Percentiles rank a stretch among this genome's conserved stretches.
phyloP scores from a whole-genome alignment of 2,329 filamentous ascomycete genomes.

The Alternaria incomplexa region DNA sequence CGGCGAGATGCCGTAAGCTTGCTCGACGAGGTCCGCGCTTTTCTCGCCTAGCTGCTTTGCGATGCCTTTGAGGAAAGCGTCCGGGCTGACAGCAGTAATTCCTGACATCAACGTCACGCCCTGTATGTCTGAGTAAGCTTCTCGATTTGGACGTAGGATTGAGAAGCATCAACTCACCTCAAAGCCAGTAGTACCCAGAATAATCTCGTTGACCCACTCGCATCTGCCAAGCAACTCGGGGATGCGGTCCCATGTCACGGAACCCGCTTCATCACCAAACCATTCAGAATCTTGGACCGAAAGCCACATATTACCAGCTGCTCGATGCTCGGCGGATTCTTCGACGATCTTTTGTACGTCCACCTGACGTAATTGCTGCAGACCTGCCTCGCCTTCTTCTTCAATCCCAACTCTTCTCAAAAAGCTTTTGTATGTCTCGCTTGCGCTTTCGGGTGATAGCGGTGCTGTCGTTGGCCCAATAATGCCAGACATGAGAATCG shows the following conservation, averaged over 20 bases:
- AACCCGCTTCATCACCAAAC: constrained; percentile 14
- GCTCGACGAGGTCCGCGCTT: constrained; percentile 23
- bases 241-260: constrained; percentile 28
- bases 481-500: constrained; percentile 28
- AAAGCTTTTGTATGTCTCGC: constrained; percentile 14
- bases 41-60: constrained; percentile 16
- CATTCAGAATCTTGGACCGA: constrained; percentile 18
- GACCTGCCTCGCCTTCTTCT: constrained; percentile 13
- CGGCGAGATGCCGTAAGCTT: constrained; percentile 47
- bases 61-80: constrained; percentile 30
- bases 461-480: constrained; percentile 22
- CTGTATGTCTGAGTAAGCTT: not conserved
- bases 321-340: constrained; percentile 6
- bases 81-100: constrained; percentile 13
- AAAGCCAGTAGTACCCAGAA: constrained; percentile 55
- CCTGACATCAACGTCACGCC: not conserved
- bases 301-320: constrained; percentile 14
- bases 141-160: not conserved
- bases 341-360: constrained; percentile 19
- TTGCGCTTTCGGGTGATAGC: constrained; percentile 6
- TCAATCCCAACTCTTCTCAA: constrained; percentile 28
- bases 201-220: constrained; percentile 52
- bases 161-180: constrained; percentile 43
- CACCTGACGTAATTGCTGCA: constrained; percentile 12
- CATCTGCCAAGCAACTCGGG: constrained; percentile 21